Evolutionary conservation across 805 yeast species (phyloP).

Genomic region (Candida multigemmis): DNA sequence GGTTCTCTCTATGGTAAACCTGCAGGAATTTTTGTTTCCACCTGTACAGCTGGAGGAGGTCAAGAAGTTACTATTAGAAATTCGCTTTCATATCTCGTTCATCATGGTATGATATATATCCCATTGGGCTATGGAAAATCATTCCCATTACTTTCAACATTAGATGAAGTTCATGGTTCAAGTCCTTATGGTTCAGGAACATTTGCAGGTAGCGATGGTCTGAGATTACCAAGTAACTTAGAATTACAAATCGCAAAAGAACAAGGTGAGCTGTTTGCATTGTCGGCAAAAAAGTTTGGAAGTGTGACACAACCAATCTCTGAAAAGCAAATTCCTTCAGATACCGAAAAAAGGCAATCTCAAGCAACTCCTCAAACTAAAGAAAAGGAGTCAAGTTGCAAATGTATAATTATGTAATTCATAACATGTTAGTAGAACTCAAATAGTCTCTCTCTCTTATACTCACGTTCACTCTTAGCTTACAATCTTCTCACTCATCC

Average conservation of each 20-base stretch:
- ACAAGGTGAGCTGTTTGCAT: conserved; percentile 58
- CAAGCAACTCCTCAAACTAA: conserved; percentile 8
- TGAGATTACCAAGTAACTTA: conserved; percentile 54
- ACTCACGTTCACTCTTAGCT: no score
- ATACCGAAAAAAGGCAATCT: conserved; percentile 3
- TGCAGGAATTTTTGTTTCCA: conserved; percentile 63
- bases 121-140: conserved; percentile 66
- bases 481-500: no score
- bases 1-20: conserved; percentile 67
- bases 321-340: conserved; percentile 1
- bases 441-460: conserved; percentile 8
- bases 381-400: conserved; percentile 8
- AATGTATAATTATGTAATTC: conserved; percentile 11
- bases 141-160: conserved; percentile 38
- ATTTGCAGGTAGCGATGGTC: conserved; percentile 67
- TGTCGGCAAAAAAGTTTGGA: conserved; percentile 10
- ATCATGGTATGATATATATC: conserved; percentile 70
- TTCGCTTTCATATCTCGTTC: conserved; percentile 50
- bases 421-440: not conserved
- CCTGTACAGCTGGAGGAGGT: conserved; percentile 73
- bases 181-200: conserved; percentile 87
- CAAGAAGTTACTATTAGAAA: conserved; percentile 63
- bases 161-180: conserved; percentile 70
- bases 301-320: conserved; percentile 1
- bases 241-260: conserved; percentile 55